Conservation (phyloP, 2,329 filamentous ascomycete species). For the Pseudogymnoascus sp. region DNA sequence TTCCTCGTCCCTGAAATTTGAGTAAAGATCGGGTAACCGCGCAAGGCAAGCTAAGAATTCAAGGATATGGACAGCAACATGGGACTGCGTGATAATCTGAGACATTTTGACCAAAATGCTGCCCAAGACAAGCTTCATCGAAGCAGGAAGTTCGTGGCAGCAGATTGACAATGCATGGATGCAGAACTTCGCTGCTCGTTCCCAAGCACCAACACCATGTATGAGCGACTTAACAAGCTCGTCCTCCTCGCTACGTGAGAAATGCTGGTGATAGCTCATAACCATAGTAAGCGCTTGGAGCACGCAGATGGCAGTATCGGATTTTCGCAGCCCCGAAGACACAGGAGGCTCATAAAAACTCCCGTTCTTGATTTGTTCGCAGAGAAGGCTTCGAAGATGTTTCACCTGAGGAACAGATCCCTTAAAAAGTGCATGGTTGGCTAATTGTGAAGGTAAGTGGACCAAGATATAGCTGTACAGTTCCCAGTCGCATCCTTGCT, state of each 20-base stretch:
- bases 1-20: slow-evolving; percentile 85
- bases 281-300: slow-evolving; percentile 83
- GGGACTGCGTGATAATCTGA: slow-evolving; percentile 87
- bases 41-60: slow-evolving; percentile 91
- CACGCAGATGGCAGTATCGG: slow-evolving; percentile 81
- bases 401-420: slow-evolving; percentile 68
- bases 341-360: slow-evolving; percentile 75
- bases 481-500: slow-evolving; percentile 78
- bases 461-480: slow-evolving; percentile 85
- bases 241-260: slow-evolving; percentile 78
- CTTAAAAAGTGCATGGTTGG: slow-evolving; percentile 80
- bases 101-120: slow-evolving; percentile 89
- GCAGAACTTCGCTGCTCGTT: slow-evolving; percentile 82
- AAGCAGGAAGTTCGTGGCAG: slow-evolving; percentile 86
- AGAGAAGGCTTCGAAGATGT: slow-evolving; percentile 67
- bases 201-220: slow-evolving; percentile 74
- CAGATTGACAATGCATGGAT: slow-evolving; percentile 93
- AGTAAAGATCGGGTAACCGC: slow-evolving; percentile 74
- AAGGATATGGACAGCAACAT: slow-evolving; percentile 88
- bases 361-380: slow-evolving; percentile 73
- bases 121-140: slow-evolving; percentile 77
- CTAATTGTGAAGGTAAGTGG: slow-evolving; percentile 78
- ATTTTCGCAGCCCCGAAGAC: slow-evolving; percentile 73
- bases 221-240: slow-evolving; percentile 84
- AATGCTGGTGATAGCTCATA: slow-evolving; percentile 82